phyloP scores from a whole-genome alignment of 208 protist species.

The Endotrypanum monterogeii region DNA sequence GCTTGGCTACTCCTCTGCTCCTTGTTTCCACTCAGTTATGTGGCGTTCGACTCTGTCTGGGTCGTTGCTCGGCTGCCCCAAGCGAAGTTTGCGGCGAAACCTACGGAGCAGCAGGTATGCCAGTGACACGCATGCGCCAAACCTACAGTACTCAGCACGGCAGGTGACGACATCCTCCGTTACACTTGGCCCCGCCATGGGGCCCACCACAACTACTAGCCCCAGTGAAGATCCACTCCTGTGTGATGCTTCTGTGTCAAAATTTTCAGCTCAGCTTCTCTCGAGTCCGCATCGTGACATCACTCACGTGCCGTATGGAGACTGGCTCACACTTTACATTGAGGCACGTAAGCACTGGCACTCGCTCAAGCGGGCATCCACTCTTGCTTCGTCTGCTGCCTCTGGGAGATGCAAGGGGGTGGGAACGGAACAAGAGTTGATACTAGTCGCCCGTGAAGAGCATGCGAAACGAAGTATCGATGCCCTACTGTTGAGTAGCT shows the following conservation, averaged over 20 bases:
- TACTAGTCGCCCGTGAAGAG: background rate
- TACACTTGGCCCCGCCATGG: background rate
- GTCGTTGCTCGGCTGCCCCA: background rate
- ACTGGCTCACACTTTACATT: slow-evolving; percentile 77
- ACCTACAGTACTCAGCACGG: background rate
- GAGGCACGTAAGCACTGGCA: slow-evolving; percentile 28
- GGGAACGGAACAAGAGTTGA: background rate
- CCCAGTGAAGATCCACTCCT: background rate
- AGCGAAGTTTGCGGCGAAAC: background rate
- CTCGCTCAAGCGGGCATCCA: background rate
- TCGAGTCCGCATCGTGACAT: slow-evolving; percentile 64
- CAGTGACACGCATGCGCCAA: background rate
- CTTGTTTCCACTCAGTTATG: background rate
- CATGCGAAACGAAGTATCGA: slow-evolving; percentile 33
- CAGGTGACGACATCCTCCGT: background rate
- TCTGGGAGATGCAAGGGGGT: background rate
- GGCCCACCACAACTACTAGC: background rate
- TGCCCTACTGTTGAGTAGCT: slow-evolving; percentile 57
- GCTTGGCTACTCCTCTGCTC: background rate
- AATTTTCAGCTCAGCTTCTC: slow-evolving; percentile 40
- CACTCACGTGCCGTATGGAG: slow-evolving; percentile 58
- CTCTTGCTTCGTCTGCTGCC: background rate
- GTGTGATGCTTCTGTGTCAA: background rate
- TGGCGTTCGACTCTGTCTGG: background rate
- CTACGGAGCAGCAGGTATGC: background rate